Percentiles rank a stretch among this genome's conserved stretches.
Evolutionary conservation across 495 filamentous ascomycete species (phyloP).

Genomic region (Barbatosphaeria neglecta): DNA sequence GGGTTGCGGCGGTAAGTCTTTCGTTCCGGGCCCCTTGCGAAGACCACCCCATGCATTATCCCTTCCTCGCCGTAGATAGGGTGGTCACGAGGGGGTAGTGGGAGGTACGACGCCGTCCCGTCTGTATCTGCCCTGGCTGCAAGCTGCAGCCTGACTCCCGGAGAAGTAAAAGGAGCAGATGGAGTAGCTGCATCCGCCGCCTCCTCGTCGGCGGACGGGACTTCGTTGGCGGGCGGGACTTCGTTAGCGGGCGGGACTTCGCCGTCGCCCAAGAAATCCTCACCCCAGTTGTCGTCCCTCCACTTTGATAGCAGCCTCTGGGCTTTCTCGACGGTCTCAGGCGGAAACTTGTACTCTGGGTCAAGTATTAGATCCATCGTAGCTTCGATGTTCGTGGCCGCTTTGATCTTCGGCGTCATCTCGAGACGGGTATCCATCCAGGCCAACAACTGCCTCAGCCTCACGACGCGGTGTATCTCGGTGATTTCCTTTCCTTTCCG

Average conservation of each 20-base stretch:
- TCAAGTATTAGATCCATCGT: background rate
- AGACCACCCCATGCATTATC: background rate
- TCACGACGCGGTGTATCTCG: too few relatives aligned
- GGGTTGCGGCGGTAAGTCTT: slow-evolving; percentile 9
- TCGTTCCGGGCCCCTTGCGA: background rate
- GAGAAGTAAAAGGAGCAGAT: too few relatives aligned
- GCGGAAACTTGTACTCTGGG: background rate
- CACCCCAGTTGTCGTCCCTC: background rate
- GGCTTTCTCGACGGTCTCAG: background rate
- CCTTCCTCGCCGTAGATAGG: background rate
- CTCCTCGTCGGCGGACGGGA: too few relatives aligned
- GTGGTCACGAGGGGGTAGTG: background rate
- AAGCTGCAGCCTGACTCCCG: too few relatives aligned
- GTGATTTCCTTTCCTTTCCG: too few relatives aligned
- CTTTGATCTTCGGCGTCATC: background rate
- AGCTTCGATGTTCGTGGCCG: background rate
- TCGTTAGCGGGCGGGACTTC: background rate
- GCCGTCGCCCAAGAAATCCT: background rate
- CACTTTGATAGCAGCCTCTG: background rate
- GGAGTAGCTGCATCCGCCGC: too few relatives aligned
- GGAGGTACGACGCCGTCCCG: too few relatives aligned
- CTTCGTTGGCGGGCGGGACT: background rate
- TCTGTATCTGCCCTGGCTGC: background rate
- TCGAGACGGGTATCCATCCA: background rate
- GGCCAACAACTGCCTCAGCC: background rate